A percentile compares a stretch with the other conserved stretches of the same genome.
Conservation (phyloP, 495 filamentous ascomycete genomes). For the Aspergillus sclerotiicarbonarius region DNA sequence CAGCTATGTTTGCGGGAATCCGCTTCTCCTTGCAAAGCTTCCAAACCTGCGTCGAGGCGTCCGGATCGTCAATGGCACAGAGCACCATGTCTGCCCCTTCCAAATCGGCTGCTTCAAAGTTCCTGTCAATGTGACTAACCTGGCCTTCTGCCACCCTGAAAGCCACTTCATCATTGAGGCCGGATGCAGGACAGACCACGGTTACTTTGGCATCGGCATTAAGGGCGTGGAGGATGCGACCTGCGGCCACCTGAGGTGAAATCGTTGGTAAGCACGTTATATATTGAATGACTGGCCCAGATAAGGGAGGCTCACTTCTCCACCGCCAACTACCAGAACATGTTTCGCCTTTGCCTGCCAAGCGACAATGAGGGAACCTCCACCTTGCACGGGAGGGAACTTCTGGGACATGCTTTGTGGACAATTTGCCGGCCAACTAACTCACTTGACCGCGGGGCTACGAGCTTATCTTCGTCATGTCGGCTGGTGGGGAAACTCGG, state of each 20-base stretch:
- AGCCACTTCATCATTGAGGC: slow-evolving; percentile 84
- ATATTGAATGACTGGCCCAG: slow-evolving; percentile 7
- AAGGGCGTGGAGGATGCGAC: slow-evolving; percentile 86
- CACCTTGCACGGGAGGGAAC: slow-evolving; percentile 80
- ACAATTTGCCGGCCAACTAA: slow-evolving; percentile 1
- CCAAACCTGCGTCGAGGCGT: slow-evolving; percentile 82
- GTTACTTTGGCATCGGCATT: slow-evolving; percentile 92
- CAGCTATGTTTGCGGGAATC: slow-evolving; percentile 92
- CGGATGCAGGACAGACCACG: slow-evolving; percentile 72
- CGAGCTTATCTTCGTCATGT: no score
- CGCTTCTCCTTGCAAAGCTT: slow-evolving; percentile 81
- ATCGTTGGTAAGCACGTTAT: slow-evolving; percentile 12
- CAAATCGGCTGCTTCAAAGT: slow-evolving; percentile 78
- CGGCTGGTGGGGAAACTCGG: neutral
- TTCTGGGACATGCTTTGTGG: slow-evolving; percentile 51
- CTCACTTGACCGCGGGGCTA: neutral
- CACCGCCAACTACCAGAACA: slow-evolving; percentile 87
- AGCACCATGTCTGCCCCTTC: slow-evolving; percentile 82
- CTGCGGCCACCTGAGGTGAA: slow-evolving; percentile 71
- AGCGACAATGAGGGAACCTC: slow-evolving; percentile 88
- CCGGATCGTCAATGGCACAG: slow-evolving; percentile 88
- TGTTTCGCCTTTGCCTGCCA: slow-evolving; percentile 87
- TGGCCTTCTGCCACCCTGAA: slow-evolving; percentile 71
- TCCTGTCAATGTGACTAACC: slow-evolving; percentile 74
- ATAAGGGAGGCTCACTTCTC: slow-evolving; percentile 62